Evolutionary conservation across 129 eudicot genomes (phyloP), one percentile per base, ranked within the genome.

Genomic region (Helianthus annuus): DNA sequence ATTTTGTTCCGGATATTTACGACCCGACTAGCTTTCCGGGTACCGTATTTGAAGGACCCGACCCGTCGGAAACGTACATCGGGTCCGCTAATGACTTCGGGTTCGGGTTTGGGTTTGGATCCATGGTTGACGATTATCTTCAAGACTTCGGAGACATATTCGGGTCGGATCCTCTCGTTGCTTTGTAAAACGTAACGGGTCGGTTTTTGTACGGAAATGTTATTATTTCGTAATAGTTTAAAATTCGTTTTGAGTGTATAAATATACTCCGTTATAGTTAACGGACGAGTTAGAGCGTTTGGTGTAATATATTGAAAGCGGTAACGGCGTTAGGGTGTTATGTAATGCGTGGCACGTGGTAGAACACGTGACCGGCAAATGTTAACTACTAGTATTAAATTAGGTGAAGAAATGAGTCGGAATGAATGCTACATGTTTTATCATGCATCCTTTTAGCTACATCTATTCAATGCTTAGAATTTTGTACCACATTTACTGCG

Each of bases 151-250:
- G 89, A 2, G 98, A 94, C 59, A 71, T 94, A 54, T 94, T 94
- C 78, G 97, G 93, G 81, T 82, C 98, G 90, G 98, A 94, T 24
- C 93, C 93, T 58, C 84, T 90, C 1, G 83, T 90, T 10, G 87
- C 84, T 13, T 80, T 87, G 1, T 92, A 14, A 48, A 4, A 14
- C 29, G 6, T 32, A 64, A 34, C 53, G 39, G 68, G 83, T 75
- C 72, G 15, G 74, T 80, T 75, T 84, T 74, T 80, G 72, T 67
- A 53, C 79, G 78, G 70, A 74, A 77, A 74, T 57, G 49, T 69
- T 76, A 42, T 48, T 29, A 48, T 27, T 27, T 64, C 16, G 36
- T 32, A 32, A 58, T 45, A 24, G 38, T 55, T 53, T 69, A 19
- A 19, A 49, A 80, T 68, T 70, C 55, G 70, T 81, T 64, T 66